Conservation (phyloP, 164 flowering plant species). For the Vitis rupestris region DNA sequence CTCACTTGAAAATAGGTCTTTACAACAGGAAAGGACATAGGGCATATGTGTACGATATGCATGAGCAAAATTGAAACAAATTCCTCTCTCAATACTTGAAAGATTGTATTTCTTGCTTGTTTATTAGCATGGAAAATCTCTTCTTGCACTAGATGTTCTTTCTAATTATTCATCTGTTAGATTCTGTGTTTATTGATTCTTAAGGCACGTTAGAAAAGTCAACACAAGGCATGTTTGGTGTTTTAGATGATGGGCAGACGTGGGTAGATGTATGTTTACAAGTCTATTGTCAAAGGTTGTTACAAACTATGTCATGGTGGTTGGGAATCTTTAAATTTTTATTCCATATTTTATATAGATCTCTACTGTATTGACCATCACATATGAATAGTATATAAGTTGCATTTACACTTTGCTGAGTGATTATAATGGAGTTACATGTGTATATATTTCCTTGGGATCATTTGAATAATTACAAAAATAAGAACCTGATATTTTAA, state of each 20-base stretch:
- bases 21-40: too few relatives aligned
- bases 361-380: background rate
- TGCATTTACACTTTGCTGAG: slow-evolving; percentile 11
- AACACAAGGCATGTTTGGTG: background rate
- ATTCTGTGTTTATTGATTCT: background rate
- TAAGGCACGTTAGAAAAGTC: background rate
- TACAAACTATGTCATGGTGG: too few relatives aligned
- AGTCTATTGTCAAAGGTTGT: background rate
- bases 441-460: background rate
- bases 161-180: background rate
- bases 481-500: slow-evolving; percentile 1
- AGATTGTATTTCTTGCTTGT: too few relatives aligned
- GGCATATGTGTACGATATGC: too few relatives aligned
- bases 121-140: too few relatives aligned
- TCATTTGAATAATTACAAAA: slow-evolving; percentile 27
- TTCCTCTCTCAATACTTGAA: too few relatives aligned
- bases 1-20: too few relatives aligned
- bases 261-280: too few relatives aligned
- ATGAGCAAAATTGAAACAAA: too few relatives aligned
- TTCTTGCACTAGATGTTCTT: background rate
- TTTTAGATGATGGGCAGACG: background rate
- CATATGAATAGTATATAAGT: background rate
- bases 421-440: background rate
- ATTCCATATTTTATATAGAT: background rate
- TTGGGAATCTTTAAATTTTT: background rate